These are phyloP conservation scores for Eucalyptus marginata DNA, from an alignment of 345 rosid genomes.

Conservation along the genomic window DNA sequence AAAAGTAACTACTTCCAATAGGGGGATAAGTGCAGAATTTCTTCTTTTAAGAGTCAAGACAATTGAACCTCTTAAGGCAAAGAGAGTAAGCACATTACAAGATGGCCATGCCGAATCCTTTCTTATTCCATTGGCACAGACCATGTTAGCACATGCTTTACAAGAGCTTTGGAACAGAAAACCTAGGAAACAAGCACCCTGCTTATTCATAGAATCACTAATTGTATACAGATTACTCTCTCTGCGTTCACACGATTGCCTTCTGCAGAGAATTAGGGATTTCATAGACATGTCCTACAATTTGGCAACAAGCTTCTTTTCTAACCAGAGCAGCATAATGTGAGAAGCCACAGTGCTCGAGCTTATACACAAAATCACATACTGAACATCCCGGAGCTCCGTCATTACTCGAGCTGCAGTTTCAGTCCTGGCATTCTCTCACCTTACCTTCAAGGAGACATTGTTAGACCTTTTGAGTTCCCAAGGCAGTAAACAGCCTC, in stretches of 20 bases:
- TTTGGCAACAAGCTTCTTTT: not conserved
- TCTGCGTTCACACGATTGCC: not conserved
- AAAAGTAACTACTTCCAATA: not conserved
- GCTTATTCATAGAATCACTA: not conserved
- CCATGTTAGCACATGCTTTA: not conserved
- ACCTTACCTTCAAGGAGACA: conserved; percentile 61
- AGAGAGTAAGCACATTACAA: not conserved
- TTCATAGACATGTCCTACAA: not conserved
- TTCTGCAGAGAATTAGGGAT: not conserved
- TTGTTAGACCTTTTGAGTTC: conserved; percentile 56
- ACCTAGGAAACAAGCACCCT: not conserved
- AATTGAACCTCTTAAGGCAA: not conserved
- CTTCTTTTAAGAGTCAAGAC: not conserved
- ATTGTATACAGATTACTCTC: not conserved
- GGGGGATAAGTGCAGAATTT: not conserved
- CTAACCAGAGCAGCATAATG: not conserved
- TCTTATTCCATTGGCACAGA: not conserved
- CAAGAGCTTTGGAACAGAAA: not conserved
- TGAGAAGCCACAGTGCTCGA: not conserved
- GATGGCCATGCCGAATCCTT: not conserved
- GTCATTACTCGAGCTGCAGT: not conserved
- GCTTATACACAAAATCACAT: not conserved
- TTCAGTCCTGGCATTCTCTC: not conserved
- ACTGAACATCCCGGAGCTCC: not conserved
- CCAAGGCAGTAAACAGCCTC: conserved; percentile 77